Evolutionary conservation across 371 early-diverging fungal species (phyloP), one percentile per base, ranked within the genome.

Genomic region (Mucor indicus): DNA sequence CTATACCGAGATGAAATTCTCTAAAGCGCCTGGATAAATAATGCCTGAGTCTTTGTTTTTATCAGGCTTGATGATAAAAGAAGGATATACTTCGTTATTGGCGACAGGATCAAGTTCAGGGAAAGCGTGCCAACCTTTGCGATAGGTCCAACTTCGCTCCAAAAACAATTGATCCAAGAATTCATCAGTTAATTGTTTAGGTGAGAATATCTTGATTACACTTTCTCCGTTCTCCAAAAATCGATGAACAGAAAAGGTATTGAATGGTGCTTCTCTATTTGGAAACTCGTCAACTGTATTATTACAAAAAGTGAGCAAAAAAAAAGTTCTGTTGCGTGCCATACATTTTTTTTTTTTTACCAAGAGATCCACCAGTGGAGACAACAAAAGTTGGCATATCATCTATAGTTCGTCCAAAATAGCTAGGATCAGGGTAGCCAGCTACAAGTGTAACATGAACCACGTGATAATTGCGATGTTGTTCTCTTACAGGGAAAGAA

Each of bases 61-160:
- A 12, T 56, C 24, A n/a, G 49, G 29, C 22, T 53, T 59, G 8
- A 57, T 36, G 9, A 74, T 44, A 12, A 67, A 52, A 8, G 67
- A 38, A 9, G 60, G 45, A 42, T 62, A 64, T 50, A 54, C 37
- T 8, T 44, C 22, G 1, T 44, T 17, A 1, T 39, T 33, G 2
- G 36, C 27, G 2, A 76, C 33, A 0, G 85, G 83, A 10, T 45
- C 25, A 4, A 89, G 49, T 11, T 62, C 36, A 7, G 89, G 89
- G 36, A 86, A 89, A 4, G 86, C 80, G 23, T 82, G 73, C 89
- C 89, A 89, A 17, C 50, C 63, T 46, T 80, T 79, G 22, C 67
- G 66, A 35, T 65, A 67, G 11, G 73, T 73, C 82, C 82, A 84
- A 6, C 75, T 78, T 20, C 72, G 60, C 36, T 63, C 67, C 4